Percentiles rank a stretch among this genome's conserved stretches.
Conservation (phyloP, 805 yeast genomes). For the Scheffersomyces stipitis region DNA sequence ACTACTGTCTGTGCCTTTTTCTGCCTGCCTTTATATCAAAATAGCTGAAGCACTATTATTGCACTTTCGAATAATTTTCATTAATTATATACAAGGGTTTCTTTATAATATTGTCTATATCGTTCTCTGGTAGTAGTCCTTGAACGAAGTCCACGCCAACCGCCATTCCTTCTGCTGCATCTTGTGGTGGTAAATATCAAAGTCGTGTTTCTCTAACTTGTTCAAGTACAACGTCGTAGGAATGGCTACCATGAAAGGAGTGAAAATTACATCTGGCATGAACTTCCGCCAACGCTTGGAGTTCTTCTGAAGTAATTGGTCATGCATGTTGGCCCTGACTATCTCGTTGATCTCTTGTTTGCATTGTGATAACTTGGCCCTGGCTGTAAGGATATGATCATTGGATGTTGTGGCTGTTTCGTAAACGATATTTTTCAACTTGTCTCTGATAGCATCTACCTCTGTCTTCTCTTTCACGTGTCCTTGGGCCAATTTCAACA, state of each 20-base stretch:
- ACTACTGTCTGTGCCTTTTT: too few relatives aligned
- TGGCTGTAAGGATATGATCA: slow-evolving; percentile 73
- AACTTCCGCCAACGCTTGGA: slow-evolving; percentile 42
- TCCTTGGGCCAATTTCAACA: slow-evolving; percentile 50
- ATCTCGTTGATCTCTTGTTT: slow-evolving; percentile 34
- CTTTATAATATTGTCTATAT: slow-evolving; percentile 19
- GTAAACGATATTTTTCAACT: slow-evolving; percentile 58
- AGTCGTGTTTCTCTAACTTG: slow-evolving; percentile 60
- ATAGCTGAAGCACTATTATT: too few relatives aligned
- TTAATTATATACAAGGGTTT: too few relatives aligned
- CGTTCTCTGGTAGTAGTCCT: slow-evolving; percentile 40
- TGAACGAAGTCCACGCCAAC: slow-evolving; percentile 60
- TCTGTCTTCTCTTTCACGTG: slow-evolving; percentile 30
- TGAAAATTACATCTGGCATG: slow-evolving; percentile 62
- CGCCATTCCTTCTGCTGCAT: slow-evolving; percentile 60
- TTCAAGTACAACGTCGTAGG: slow-evolving; percentile 66
- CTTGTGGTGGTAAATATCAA: slow-evolving; percentile 52
- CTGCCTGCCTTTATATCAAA: too few relatives aligned
- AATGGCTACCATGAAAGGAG: slow-evolving; percentile 66
- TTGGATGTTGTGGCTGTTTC: slow-evolving; percentile 75
- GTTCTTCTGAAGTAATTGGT: slow-evolving; percentile 21
- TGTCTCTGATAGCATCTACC: slow-evolving; percentile 25
- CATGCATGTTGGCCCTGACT: slow-evolving; percentile 20
- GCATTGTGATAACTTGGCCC: slow-evolving; percentile 48
- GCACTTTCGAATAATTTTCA: too few relatives aligned